Evolutionary conservation across 179 eudicot genomes (phyloP), one percentile per base, ranked within the genome.

Genomic region (Beta macrorhiza): DNA sequence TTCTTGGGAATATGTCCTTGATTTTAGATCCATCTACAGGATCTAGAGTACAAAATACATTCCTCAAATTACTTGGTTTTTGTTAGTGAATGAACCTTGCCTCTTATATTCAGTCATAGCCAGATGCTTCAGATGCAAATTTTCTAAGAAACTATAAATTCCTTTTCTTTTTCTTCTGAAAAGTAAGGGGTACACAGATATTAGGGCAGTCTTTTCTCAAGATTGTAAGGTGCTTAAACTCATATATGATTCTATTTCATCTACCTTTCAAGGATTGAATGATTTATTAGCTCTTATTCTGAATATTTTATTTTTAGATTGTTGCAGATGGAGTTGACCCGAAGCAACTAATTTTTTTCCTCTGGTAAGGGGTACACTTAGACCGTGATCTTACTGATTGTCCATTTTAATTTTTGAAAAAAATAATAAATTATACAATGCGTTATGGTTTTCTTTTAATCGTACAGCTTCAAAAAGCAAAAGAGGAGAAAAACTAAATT

Each of bases 271-370:
- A 16, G 14, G 51, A 75, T 67, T 78, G 49, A 65, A 52, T n/a
- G n/a, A 44, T 67, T 29, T 69, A 16, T 68, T 42, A 45, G 61
- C 22, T 72, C 32, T 77, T 56, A 45, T 62, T 32, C 58, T 51
- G 55, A 59, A 58, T 49, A 62, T 44, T 79, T 69, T 79, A 20
- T 25, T 77, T 76, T 79, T 76, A 96, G 99, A 81, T 89, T 58
- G 86, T 87, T 90, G 90, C 89, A 49, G 92, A 87, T 82, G 98
- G 93, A 72, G 86, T 90, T 85, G 93, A 94, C 84, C 97, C 91
- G 68, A 89, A 88, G 87, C 91, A 86, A 81, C 91, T 90, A 74
- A 90, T 93, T 14, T 92, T 96, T 86, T 87, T 82, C 83, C 81
- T 84, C 75, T 90, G 98, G 99, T 92, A 82, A 81, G 92, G 78